Evolutionary conservation across 2,329 filamentous ascomycete species (phyloP), one percentile per base, ranked within the genome.

Genomic region (Scedosporium dehoogii): DNA sequence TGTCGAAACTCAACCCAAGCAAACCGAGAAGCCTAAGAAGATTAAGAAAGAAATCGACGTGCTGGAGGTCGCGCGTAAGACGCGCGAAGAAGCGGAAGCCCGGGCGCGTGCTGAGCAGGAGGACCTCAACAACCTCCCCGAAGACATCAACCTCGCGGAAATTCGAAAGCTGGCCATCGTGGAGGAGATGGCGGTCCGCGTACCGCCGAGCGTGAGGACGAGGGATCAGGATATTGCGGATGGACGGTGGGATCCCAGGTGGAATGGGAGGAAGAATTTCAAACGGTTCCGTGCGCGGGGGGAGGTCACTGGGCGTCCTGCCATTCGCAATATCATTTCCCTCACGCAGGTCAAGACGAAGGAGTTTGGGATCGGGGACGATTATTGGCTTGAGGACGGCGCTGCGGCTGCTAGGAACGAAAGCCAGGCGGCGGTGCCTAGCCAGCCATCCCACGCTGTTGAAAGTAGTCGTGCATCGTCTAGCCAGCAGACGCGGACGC

Each of bases 251-350:
- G 85, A 97, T 67, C 86, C 91, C 0, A 81, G 81, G 46, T 99
- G 94, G 94, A 96, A 97, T 71, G 94, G 93, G 0, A 83, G 93
- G 53, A 93, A 91, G 74, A 97, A 99, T 70, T 99, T 96, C 77
- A 99, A 99, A 73, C 89, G 85, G 68, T 99, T 99, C 70, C 80
- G 81, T 23, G 80, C 79, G 62, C 79, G 84, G 61, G 86, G 84
- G 25, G 82, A 82, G 21, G 66, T 67, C 5, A 65, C 69, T 1
- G 76, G 80, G 5, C 72, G 80, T 16, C 72, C 75, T 2, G 72
- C 74, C 1, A 73, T 76, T 29, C 76, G 76, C 62, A 76, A 89
- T 41, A 89, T 96, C 46, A 84, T 96, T 3, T 76, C 81, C 0
- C 75, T 96, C 3, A 85, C 90, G 66, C 86, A 91, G 71, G 88